These are phyloP conservation scores for Aegilops umbellulata DNA, from an alignment of 176 grass and related monocot species.

Conservation along the genomic window DNA sequence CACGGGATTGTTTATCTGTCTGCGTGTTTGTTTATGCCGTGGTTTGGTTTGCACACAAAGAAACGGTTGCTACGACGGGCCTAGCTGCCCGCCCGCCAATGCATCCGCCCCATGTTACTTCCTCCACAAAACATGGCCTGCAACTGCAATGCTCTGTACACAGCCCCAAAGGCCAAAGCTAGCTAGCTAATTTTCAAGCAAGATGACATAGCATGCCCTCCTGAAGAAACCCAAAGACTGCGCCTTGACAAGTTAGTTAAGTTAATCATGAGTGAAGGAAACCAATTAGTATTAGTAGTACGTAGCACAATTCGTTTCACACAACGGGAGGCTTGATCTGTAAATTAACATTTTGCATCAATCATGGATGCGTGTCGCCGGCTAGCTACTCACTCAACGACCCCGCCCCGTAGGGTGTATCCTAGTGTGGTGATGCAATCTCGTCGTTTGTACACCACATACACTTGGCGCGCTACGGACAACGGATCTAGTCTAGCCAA, in stretches of 20 bases:
- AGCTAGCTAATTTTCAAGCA: not conserved
- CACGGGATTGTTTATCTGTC: not conserved
- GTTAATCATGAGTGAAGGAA: conserved; percentile 12
- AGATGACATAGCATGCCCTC: not conserved
- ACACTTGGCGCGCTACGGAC: conserved; percentile 6
- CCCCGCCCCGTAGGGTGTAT: not conserved
- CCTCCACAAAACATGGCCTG: conserved; percentile 23
- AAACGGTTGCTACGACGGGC: conserved; percentile 6
- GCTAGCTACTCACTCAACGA: not conserved
- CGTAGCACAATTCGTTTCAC: conserved; percentile 1
- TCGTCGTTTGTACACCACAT: not conserved
- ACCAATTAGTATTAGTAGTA: not conserved
- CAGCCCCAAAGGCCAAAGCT: not conserved
- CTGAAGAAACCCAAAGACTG: conserved; percentile 13
- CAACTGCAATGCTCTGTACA: not conserved
- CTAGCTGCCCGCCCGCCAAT: not conserved
- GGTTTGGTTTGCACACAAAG: conserved; percentile 42
- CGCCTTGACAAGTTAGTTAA: conserved; percentile 22
- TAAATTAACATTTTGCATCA: not conserved
- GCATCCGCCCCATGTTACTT: conserved; percentile 35
- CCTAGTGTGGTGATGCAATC: conserved; percentile 14
- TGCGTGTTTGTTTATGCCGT: not conserved
- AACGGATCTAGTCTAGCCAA: not conserved
- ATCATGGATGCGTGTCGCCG: not conserved
- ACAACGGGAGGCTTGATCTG: not conserved